phyloP scores from a whole-genome alignment of 495 filamentous ascomycete species.

The Lichina pygmaea region DNA sequence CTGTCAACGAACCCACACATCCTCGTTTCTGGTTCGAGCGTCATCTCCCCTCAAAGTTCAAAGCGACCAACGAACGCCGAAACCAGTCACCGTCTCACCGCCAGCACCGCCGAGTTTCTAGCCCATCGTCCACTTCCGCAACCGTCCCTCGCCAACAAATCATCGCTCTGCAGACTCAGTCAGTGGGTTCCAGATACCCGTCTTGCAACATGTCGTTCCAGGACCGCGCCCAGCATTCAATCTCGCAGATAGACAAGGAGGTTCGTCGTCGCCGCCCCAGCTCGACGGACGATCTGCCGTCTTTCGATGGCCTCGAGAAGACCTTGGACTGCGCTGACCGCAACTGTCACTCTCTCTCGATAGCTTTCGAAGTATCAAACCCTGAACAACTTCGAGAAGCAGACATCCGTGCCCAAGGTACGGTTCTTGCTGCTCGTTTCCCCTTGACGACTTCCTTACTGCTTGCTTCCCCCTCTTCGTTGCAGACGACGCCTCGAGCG shows the following conservation, averaged over 20 bases:
- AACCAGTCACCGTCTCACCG: not conserved
- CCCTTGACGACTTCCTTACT: too few relatives aligned
- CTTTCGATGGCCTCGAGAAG: too few relatives aligned
- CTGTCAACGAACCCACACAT: too few relatives aligned
- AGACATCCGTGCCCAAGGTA: slow-evolving; percentile 69
- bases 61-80: not conserved
- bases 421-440: too few relatives aligned
- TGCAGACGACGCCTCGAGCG: too few relatives aligned
- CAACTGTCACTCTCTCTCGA: not conserved
- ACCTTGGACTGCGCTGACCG: too few relatives aligned
- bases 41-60: too few relatives aligned
- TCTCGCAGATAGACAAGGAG: slow-evolving; percentile 92
- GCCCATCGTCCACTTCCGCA: not conserved
- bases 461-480: too few relatives aligned
- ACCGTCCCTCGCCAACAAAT: not conserved
- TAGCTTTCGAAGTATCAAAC: slow-evolving; percentile 90
- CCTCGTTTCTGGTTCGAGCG: too few relatives aligned
- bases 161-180: not conserved
- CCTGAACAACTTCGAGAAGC: slow-evolving; percentile 91
- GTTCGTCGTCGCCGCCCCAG: slow-evolving; percentile 16
- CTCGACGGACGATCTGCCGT: too few relatives aligned
- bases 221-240: slow-evolving; percentile 67
- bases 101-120: not conserved
- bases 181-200: not conserved
- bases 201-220: slow-evolving; percentile 43